These are phyloP conservation scores for Tulasnella sp. DNA, from an alignment of 768 basidiomycete species.

Conservation along the genomic window DNA sequence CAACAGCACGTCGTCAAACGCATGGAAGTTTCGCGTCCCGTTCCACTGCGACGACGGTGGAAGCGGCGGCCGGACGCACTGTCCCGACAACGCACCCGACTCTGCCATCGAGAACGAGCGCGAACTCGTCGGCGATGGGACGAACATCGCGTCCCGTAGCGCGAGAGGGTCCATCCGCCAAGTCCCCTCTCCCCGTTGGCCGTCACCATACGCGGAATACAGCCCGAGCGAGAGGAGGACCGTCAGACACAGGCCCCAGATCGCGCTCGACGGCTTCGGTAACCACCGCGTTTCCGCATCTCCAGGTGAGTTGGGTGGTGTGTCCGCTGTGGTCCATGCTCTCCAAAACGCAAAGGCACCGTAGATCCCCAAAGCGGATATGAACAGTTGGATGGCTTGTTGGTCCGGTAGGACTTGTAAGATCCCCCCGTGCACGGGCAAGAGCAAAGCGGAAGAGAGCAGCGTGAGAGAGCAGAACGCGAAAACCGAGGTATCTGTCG, in stretches of 20 bases:
- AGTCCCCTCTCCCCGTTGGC: background rate
- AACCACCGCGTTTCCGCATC: background rate
- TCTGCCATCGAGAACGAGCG: background rate
- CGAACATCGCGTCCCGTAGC: background rate
- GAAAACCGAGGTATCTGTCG: background rate
- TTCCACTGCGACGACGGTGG: background rate
- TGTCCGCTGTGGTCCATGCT: background rate
- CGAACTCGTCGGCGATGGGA: background rate
- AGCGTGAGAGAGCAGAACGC: background rate
- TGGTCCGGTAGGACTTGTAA: background rate
- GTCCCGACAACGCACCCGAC: background rate
- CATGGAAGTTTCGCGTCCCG: conserved; percentile 13
- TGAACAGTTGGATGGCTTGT: background rate
- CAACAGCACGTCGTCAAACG: conserved; percentile 34
- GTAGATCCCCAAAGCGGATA: background rate
- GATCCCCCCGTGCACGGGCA: background rate
- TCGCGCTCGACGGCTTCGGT: background rate
- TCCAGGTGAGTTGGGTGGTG: background rate
- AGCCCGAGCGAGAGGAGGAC: background rate
- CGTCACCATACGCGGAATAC: background rate
- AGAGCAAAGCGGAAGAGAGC: background rate
- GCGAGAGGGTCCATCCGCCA: background rate
- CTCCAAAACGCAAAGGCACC: background rate
- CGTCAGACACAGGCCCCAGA: background rate
- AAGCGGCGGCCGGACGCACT: background rate